Evolutionary conservation across 2,329 filamentous ascomycete genomes (phyloP).

Genomic region (Neonectria hederae): DNA sequence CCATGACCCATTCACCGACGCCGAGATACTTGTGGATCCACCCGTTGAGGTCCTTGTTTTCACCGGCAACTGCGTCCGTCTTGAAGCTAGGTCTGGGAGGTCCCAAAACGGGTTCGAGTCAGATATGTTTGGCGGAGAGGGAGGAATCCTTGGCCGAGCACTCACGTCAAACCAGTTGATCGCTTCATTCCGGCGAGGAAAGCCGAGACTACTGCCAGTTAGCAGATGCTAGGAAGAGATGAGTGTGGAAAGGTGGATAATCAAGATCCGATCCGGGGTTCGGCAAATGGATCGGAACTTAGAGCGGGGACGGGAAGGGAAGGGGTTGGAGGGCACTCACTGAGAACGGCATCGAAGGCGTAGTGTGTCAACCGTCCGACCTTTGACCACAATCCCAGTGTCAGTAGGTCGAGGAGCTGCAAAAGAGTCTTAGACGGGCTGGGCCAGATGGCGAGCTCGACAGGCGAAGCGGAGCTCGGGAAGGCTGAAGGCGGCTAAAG

Average conservation of each 20-base stretch:
- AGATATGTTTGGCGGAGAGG: conserved; percentile 25
- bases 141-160: conserved; percentile 43
- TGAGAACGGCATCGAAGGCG: conserved; percentile 92
- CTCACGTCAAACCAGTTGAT: conserved; percentile 97
- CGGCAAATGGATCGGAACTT: background rate
- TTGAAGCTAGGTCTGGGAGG: conserved; percentile 78
- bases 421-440: conserved; percentile 48
- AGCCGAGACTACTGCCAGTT: conserved; percentile 77
- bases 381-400: conserved; percentile 77
- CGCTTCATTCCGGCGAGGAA: conserved; percentile 97
- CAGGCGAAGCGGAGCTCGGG: conserved; percentile 34
- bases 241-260: background rate
- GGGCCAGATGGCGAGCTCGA: conserved; percentile 35
- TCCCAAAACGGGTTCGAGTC: conserved; percentile 46
- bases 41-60: conserved; percentile 82
- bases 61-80: conserved; percentile 80
- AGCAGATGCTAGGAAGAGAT: background rate
- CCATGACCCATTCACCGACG: conserved; percentile 97
- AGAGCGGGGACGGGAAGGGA: background rate
- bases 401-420: conserved; percentile 74
- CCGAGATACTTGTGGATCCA: conserved; percentile 96
- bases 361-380: conserved; percentile 93
- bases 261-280: background rate
- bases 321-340: conserved; percentile 61
- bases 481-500: conserved; percentile 10